phyloP scores from a whole-genome alignment of 108 stramenopile species.

The Fragilariopsis cylindrus region DNA sequence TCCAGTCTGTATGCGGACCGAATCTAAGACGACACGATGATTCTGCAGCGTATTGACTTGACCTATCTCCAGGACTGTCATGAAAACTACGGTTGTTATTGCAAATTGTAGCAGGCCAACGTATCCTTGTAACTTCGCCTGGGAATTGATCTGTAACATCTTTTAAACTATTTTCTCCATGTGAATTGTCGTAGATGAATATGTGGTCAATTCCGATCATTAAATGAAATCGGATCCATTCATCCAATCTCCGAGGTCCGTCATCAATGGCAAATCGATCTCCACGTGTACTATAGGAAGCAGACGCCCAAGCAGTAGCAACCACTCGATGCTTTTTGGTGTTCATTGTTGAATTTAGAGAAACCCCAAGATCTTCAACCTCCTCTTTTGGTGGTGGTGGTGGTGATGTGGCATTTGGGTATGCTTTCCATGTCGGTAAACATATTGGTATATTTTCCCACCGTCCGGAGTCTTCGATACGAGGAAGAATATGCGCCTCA shows the following conservation, averaged over 20 bases:
- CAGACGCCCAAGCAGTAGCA: slow-evolving; percentile 75
- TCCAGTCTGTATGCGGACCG: slow-evolving; percentile 71
- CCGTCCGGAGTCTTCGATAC: slow-evolving; percentile 77
- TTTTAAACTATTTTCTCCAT: slow-evolving; percentile 27
- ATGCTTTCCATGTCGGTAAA: slow-evolving; percentile 34
- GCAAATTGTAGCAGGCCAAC: slow-evolving; percentile 71
- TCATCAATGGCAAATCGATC: slow-evolving; percentile 41
- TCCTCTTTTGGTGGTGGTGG: neutral
- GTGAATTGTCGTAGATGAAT: slow-evolving; percentile 81
- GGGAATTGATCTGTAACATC: slow-evolving; percentile 39
- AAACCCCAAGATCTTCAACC: neutral
- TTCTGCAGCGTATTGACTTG: slow-evolving; percentile 83
- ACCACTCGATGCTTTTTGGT: slow-evolving; percentile 51
- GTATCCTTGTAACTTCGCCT: slow-evolving; percentile 52
- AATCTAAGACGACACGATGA: slow-evolving; percentile 69
- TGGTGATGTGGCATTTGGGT: slow-evolving; percentile 12
- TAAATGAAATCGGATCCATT: slow-evolving; percentile 86
- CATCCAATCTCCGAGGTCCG: slow-evolving; percentile 52
- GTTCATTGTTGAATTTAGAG: slow-evolving; percentile 15
- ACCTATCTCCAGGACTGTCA: slow-evolving; percentile 72
- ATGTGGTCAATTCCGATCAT: slow-evolving; percentile 86
- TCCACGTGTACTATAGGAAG: slow-evolving; percentile 66
- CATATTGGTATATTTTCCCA: slow-evolving; percentile 90
- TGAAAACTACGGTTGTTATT: slow-evolving; percentile 75
- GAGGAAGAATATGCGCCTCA: slow-evolving; percentile 64